Percentiles rank a stretch among this genome's conserved stretches.
Conservation (phyloP, 106 monocot genomes). For the Posidonia australis region DNA sequence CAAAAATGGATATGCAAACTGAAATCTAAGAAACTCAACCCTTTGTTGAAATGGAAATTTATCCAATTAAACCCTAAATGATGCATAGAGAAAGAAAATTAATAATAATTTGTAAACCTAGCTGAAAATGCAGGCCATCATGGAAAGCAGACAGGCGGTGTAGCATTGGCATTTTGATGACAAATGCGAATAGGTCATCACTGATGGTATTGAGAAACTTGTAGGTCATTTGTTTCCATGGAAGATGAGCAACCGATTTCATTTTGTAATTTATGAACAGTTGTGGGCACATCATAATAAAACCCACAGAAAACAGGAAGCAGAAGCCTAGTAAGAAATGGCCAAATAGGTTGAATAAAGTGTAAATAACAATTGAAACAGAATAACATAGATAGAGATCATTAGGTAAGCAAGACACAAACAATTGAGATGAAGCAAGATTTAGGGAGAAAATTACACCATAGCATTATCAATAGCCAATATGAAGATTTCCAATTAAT, state of each 20-base stretch:
- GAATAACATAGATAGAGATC: no score
- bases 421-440: no score
- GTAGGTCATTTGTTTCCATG: conserved; percentile 99
- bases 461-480: background rate
- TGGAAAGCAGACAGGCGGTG: conserved; percentile 95
- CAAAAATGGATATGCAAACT: no score
- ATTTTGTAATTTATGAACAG: conserved; percentile 95
- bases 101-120: background rate
- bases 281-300: conserved; percentile 99
- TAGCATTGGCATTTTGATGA: conserved; percentile 95
- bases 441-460: background rate
- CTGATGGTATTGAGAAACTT: conserved; percentile 97
- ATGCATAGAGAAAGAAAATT: background rate
- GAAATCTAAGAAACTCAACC: background rate
- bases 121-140: conserved; percentile 49
- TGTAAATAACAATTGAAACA: no score
- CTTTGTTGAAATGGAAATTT: no score
- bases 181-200: conserved; percentile 89
- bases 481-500: no score
- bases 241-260: conserved; percentile 88
- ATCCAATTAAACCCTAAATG: background rate
- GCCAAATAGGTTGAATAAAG: no score
- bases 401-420: no score
- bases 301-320: conserved; percentile 43
- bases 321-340: background rate